A percentile compares a stretch with the other conserved stretches of the same genome.
phyloP scores from a whole-genome alignment of 106 monocot genomes.

The Iris macrosiphon region DNA sequence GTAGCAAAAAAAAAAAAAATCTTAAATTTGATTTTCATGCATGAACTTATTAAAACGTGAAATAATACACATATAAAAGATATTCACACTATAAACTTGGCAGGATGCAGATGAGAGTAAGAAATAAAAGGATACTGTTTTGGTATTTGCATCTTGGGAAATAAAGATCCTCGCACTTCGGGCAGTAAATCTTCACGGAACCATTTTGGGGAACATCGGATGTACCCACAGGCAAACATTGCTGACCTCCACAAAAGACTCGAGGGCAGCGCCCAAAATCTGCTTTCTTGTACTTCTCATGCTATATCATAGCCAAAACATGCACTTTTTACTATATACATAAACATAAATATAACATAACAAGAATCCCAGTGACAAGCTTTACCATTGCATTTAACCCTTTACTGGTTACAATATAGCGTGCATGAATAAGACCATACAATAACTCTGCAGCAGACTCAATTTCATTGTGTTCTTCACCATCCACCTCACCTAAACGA shows the following conservation, averaged over 20 bases:
- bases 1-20: too few species aligned
- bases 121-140: constrained; percentile 52
- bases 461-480: constrained; percentile 45
- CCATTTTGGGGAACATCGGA: constrained; percentile 50
- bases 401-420: constrained; percentile 52
- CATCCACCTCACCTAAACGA: constrained; percentile 36
- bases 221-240: constrained; percentile 51
- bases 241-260: constrained; percentile 49
- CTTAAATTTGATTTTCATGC: too few species aligned
- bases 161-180: constrained; percentile 61
- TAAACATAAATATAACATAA: too few species aligned
- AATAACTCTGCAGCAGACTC: constrained; percentile 56
- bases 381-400: constrained; percentile 62
- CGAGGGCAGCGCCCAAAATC: constrained; percentile 61
- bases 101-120: background rate
- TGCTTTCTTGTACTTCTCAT: constrained; percentile 50
- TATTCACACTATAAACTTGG: background rate
- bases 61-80: too few species aligned
- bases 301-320: constrained; percentile 19
- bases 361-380: background rate
- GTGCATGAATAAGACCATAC: constrained; percentile 67
- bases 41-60: too few species aligned
- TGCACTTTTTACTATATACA: background rate
- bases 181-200: constrained; percentile 60
- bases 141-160: constrained; percentile 67